Percentiles rank a stretch among this genome's conserved stretches.
phyloP scores from a whole-genome alignment of 257 asterid species.

The Paraleonurus japonicus region DNA sequence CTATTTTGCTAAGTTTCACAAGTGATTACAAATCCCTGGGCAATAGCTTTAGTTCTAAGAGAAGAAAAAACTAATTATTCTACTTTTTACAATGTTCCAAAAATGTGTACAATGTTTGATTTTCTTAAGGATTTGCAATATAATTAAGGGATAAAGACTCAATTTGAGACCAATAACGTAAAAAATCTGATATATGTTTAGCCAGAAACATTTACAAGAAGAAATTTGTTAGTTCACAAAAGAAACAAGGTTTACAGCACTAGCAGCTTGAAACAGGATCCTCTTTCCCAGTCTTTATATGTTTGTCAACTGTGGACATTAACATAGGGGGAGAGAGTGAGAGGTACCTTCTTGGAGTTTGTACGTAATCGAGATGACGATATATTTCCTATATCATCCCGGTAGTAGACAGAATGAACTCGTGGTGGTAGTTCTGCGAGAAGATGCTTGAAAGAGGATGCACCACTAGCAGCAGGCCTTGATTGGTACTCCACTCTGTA shows the following conservation, averaged over 20 bases:
- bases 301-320: background rate
- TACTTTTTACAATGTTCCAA: slow-evolving; percentile 1
- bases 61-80: slow-evolving; percentile 7
- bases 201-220: slow-evolving; percentile 9
- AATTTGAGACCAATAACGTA: background rate
- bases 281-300: slow-evolving; percentile 2
- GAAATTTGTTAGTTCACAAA: slow-evolving; percentile 15
- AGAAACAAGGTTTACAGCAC: background rate
- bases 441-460: slow-evolving; percentile 90
- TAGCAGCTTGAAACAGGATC: slow-evolving; percentile 16
- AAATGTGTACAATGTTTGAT: background rate
- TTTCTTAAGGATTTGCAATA: background rate
- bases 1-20: background rate
- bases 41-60: background rate
- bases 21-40: background rate
- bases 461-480: slow-evolving; percentile 65
- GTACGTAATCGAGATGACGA: slow-evolving; percentile 87
- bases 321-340: slow-evolving; percentile 6
- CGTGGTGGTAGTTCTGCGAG: slow-evolving; percentile 90
- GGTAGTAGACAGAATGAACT: slow-evolving; percentile 97
- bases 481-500: slow-evolving; percentile 93
- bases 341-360: slow-evolving; percentile 68
- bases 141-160: background rate
- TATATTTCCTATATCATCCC: slow-evolving; percentile 92
- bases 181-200: slow-evolving; percentile 4